Evolutionary conservation across 1,284 basidiomycete genomes (phyloP), one percentile per base, ranked within the genome.

Genomic region (Moniliophthora roreri): DNA sequence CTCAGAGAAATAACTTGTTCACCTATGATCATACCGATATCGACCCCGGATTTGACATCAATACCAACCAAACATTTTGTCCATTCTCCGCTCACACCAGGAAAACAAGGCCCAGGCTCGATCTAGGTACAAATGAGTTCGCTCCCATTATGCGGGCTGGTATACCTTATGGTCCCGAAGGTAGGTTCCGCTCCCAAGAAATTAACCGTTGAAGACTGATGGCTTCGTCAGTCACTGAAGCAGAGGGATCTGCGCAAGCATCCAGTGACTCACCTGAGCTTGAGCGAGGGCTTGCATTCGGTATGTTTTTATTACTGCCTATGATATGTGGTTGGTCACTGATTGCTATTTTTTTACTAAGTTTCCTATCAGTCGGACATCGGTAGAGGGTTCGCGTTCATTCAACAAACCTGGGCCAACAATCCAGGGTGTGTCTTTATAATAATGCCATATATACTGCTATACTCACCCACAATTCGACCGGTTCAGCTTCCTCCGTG

Each of bases 131-230:
- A 21, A 41, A 48, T 16, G 41, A 48, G 4, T 28, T 11, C 9
- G 58, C 63, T 51, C 55, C 60, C 45, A 65, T 68, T 50, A 69
- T 73, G 21, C 70, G 74, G 5, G 64, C 68, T n/a, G 68, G 73
- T 26, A 70, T 72, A 49, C 68, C 71, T 13, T 76, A 71, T 48
- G 73, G 73, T 16, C 69, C 69, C 4, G 71, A 73, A 59, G 64
- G 57, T 58, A 37, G n/a, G 42, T 51, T 21, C 6, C 11, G 15
- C 26, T 55, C 21, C 37, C 6, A 24, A 4, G 21, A 15, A 13
- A 36, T 15, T 46, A 16, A 6, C 4, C 18, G 20, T 46, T 41
- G 32, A 28, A 24, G 7, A 50, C 18, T 38, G 26, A 2, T 20
- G 28, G n/a, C n/a, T 21, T 23, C 34, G 44, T 2, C 46, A 58